phyloP scores from a whole-genome alignment of 2,329 filamentous ascomycete genomes.

The Aspergillus novofumigatus region DNA sequence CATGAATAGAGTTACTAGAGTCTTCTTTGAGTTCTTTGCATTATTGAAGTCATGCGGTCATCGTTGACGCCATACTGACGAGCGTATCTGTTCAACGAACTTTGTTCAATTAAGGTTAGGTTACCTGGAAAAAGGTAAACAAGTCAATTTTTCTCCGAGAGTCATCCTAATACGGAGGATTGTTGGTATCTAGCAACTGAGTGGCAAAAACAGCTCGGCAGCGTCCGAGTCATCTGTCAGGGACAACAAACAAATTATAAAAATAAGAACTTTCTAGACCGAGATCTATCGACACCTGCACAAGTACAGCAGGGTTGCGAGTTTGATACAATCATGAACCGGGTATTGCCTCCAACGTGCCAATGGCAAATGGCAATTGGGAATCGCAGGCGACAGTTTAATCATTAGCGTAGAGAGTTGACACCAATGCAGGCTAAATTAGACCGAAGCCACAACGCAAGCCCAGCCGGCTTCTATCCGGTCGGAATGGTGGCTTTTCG shows the following conservation, averaged over 20 bases:
- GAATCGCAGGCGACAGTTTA: too few relatives aligned
- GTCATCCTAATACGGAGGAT: too few relatives aligned
- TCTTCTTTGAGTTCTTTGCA: background rate
- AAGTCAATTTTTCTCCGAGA: background rate
- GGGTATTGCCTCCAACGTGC: background rate
- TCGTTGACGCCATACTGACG: background rate
- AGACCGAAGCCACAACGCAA: background rate
- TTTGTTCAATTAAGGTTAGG: background rate
- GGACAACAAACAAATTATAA: too few relatives aligned
- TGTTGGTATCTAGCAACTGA: too few relatives aligned
- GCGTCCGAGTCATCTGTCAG: too few relatives aligned
- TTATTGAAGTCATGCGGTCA: background rate
- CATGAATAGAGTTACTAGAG: conserved; percentile 3
- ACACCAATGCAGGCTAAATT: background rate
- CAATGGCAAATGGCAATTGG: too few relatives aligned
- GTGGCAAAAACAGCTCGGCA: too few relatives aligned
- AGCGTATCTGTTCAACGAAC: background rate
- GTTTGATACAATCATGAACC: background rate
- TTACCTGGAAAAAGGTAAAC: background rate
- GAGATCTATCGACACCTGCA: too few relatives aligned
- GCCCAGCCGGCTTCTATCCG: background rate
- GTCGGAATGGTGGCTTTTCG: background rate
- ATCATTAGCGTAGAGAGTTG: too few relatives aligned
- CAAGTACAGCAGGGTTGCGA: background rate
- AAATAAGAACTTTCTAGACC: too few relatives aligned